Evolutionary conservation across 2,329 filamentous ascomycete genomes (phyloP).

Genomic region (Phialophora tarda): DNA sequence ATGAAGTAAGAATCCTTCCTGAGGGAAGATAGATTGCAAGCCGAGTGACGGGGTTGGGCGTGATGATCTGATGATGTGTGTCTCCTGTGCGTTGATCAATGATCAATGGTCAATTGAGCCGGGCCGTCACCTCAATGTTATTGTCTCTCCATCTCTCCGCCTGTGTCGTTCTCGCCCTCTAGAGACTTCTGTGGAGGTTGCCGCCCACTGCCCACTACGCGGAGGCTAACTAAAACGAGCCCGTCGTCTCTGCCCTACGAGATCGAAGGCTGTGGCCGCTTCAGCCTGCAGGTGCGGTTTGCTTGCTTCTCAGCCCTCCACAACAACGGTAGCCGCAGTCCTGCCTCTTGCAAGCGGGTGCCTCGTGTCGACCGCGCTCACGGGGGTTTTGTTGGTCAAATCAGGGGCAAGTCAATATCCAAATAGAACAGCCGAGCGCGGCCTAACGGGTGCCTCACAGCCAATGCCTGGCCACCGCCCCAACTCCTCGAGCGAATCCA

Average conservation of each 20-base stretch:
- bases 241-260: constrained; percentile 17
- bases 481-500: constrained; percentile 21
- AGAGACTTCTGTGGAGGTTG: constrained; percentile 12
- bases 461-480: constrained; percentile 26
- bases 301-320: constrained; percentile 12
- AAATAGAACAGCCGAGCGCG: constrained; percentile 27
- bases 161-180: constrained; percentile 24
- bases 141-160: background rate
- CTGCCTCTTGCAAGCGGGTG: constrained; percentile 13
- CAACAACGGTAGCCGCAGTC: background rate
- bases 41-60: constrained; percentile 17
- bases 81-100: constrained; percentile 20
- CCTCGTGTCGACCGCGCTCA: constrained; percentile 32
- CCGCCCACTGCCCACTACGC: constrained; percentile 15
- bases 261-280: constrained; percentile 6
- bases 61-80: constrained; percentile 21
- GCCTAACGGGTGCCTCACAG: constrained; percentile 27
- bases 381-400: constrained; percentile 20
- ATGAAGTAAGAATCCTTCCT: constrained; percentile 17
- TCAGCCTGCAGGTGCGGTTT: constrained; percentile 9
- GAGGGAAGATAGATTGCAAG: background rate
- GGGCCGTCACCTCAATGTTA: constrained; percentile 13
- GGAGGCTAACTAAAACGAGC: constrained; percentile 7
- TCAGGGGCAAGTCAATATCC: constrained; percentile 16
- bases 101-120: constrained; percentile 6